These are phyloP conservation scores for Nevesoporus exiguus DNA, from an alignment of 768 basidiomycete genomes.

Conservation along the genomic window DNA sequence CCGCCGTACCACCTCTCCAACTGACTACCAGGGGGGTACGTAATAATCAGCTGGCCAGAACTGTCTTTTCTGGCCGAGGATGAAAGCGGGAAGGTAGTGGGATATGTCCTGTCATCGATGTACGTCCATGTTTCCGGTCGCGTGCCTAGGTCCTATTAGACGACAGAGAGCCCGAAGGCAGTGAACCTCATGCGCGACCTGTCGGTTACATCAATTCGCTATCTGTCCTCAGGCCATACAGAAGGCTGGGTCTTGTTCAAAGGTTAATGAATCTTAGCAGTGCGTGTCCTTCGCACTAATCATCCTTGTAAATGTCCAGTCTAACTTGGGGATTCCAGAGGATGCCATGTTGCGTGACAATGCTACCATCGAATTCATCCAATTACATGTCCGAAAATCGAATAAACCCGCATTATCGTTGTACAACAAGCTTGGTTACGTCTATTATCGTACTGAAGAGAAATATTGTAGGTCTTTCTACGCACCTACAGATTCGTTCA, in stretches of 20 bases:
- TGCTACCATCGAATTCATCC: slow-evolving; percentile 16
- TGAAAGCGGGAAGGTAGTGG: slow-evolving; percentile 46
- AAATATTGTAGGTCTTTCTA: slow-evolving; percentile 25
- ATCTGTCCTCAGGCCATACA: slow-evolving; percentile 26
- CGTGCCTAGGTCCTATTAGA: slow-evolving; percentile 1
- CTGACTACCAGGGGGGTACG: slow-evolving; percentile 40
- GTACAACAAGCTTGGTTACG: slow-evolving; percentile 27
- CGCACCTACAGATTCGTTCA: neutral
- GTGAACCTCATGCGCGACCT: neutral
- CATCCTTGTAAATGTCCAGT: neutral
- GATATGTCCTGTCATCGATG: slow-evolving; percentile 58
- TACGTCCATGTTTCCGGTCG: slow-evolving; percentile 24
- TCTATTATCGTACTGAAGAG: slow-evolving; percentile 5
- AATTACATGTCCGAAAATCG: slow-evolving; percentile 30
- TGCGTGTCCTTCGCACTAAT: slow-evolving; percentile 9
- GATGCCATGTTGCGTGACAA: slow-evolving; percentile 23
- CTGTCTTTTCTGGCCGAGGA: slow-evolving; percentile 54
- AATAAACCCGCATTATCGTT: slow-evolving; percentile 24
- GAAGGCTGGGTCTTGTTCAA: slow-evolving; percentile 28
- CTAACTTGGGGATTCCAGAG: slow-evolving; percentile 15
- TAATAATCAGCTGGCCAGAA: slow-evolving; percentile 49
- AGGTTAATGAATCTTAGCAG: slow-evolving; percentile 26
- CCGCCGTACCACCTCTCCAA: neutral
- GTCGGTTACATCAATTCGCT: slow-evolving; percentile 31
- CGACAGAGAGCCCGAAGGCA: slow-evolving; percentile 24